Conservation (phyloP, 345 rosid genomes). For the Anacardium occidentale region DNA sequence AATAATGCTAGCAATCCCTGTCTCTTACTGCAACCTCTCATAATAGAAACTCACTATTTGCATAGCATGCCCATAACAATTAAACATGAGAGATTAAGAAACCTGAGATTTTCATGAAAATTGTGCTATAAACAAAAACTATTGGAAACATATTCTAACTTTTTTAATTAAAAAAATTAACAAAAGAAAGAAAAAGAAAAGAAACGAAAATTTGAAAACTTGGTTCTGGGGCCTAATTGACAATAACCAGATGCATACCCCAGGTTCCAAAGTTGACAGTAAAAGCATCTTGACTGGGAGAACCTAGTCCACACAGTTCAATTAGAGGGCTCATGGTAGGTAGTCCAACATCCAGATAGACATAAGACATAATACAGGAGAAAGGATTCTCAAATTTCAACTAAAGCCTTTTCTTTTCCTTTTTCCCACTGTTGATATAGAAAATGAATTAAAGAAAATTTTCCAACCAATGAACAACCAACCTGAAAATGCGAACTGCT, state of each 20-base stretch:
- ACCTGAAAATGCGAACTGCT: slow-evolving; percentile 92
- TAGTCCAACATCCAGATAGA: not conserved
- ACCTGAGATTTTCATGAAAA: not conserved
- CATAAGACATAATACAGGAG: not conserved
- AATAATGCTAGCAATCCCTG: not conserved
- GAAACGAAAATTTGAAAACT: not conserved
- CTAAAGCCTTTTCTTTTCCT: not conserved
- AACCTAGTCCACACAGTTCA: not conserved
- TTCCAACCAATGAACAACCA: slow-evolving; percentile 9
- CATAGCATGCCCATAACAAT: not conserved
- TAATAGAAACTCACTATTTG: not conserved
- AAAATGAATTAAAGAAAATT: not conserved
- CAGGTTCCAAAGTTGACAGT: not conserved
- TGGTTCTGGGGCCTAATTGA: not conserved
- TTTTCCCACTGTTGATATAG: not conserved
- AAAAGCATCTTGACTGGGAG: not conserved
- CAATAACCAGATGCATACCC: not conserved
- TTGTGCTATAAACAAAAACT: no score
- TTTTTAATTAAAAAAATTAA: no score
- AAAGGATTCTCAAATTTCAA: not conserved
- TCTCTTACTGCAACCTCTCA: not conserved
- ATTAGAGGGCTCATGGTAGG: not conserved
- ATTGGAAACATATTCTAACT: no score
- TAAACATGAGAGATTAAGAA: not conserved
- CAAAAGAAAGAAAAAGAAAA: no score